These are phyloP conservation scores for Trametes hirsuta DNA, from an alignment of 1,284 basidiomycete species.

Conservation along the genomic window DNA sequence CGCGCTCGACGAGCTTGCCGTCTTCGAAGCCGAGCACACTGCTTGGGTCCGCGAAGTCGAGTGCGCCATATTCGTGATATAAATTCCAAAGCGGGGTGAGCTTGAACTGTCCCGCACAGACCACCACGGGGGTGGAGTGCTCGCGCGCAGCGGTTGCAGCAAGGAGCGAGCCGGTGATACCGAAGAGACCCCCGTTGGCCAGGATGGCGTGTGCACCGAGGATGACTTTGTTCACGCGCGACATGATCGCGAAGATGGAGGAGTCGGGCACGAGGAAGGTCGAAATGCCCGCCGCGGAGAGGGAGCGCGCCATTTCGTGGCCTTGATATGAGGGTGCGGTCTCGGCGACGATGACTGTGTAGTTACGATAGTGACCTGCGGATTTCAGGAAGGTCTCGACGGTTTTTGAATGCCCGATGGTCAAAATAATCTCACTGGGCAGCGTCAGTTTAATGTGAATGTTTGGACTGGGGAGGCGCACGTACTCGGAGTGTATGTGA, in stretches of 20 bases:
- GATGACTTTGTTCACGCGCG: constrained; percentile 95
- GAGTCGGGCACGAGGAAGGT: constrained; percentile 96
- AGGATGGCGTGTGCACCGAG: constrained; percentile 93
- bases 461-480: constrained; percentile 5
- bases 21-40: constrained; percentile 84
- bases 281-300: constrained; percentile 83
- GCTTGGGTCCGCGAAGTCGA: constrained; percentile 88
- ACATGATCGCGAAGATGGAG: constrained; percentile 94
- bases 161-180: constrained; percentile 83
- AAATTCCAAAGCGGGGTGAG: constrained; percentile 93
- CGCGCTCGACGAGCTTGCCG: constrained; percentile 76
- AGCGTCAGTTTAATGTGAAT: not conserved
- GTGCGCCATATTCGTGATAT: constrained; percentile 84
- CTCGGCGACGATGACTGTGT: constrained; percentile 96
- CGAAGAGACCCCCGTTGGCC: constrained; percentile 95
- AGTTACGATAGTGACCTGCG: constrained; percentile 89
- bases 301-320: constrained; percentile 80
- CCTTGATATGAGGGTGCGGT: constrained; percentile 92
- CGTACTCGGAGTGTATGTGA: constrained; percentile 96
- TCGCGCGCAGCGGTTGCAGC: constrained; percentile 89
- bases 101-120: constrained; percentile 95
- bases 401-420: constrained; percentile 92
- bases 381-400: constrained; percentile 94
- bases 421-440: constrained; percentile 90
- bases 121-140: constrained; percentile 92